Base-by-base conservation (phyloP, 768 basidiomycete species). In the Mrakia blollopis region DNA sequence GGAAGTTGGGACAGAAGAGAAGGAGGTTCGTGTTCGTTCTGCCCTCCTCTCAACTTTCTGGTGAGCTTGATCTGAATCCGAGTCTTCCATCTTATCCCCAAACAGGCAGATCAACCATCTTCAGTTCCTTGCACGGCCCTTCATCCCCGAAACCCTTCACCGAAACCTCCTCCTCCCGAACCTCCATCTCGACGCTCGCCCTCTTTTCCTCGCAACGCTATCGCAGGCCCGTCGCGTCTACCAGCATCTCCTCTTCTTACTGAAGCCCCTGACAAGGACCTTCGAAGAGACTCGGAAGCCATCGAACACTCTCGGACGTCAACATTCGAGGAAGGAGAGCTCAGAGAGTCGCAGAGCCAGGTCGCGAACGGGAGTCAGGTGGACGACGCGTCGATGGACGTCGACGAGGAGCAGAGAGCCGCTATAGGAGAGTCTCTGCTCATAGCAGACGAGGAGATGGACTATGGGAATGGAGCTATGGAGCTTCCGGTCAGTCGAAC, bases 351-450 rank as follows among this genome's bases (percentile, higher is more conserved):
- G 47, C 47, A 50, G 47, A 50, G 47, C 21, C 47, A 50, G 47
- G 14, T n/a, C 25, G 57, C n/a, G 54, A 14, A 57, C 23, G n/a
- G 2, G 4, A 25, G 44, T 47, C 23, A 11, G 54, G 3, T n/a
- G 54, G 54, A 57, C 11, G 57, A 57, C 57, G 57, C 57, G 62
- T 63, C 62, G 62, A 32, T 37, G 62, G 62, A 30, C 11, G 62
- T 63, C 21, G 62, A 63, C 30, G 62, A 63, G 28, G 62, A 63
- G 62, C 62, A 63, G 62, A n/a, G 30, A 32, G 62, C 62, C 23
- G 62, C 62, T 18, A 32, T 35, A 2, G 62, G 62, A 63, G 30
- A 63, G 6, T 21, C 67, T 5, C 41, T 1, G 21, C 10, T 25
- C 39, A 10, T 23, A 41, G 23, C 18, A 18, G 62, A 63, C 30